Conservation (phyloP, 306 rosid species). For the Erythrophleum fordii region DNA sequence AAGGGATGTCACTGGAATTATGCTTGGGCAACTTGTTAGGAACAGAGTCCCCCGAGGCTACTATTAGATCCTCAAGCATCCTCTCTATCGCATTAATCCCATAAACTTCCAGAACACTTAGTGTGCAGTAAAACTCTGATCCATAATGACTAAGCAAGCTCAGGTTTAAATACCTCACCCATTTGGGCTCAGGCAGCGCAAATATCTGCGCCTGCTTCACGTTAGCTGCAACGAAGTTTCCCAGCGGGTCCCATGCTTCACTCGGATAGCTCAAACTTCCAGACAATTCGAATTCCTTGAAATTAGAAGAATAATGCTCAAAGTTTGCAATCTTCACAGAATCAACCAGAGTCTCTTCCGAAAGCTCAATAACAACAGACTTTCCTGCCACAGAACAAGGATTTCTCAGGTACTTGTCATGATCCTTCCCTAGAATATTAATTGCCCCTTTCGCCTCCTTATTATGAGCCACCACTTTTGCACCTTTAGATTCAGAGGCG, state of each 20-base stretch:
- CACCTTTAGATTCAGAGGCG: constrained; percentile 92
- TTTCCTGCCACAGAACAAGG: constrained; percentile 83
- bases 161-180: constrained; percentile 84
- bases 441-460: constrained; percentile 90
- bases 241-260: constrained; percentile 65
- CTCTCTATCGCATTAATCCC: constrained; percentile 85
- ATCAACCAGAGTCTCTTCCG: constrained; percentile 83
- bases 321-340: constrained; percentile 83
- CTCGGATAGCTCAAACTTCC: constrained; percentile 81
- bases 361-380: constrained; percentile 84
- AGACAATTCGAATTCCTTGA: constrained; percentile 72
- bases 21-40: constrained; percentile 51
- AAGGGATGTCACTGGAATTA: constrained; percentile 58
- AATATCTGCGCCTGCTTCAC: constrained; percentile 82
- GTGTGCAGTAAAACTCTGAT: constrained; percentile 89
- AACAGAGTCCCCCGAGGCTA: constrained; percentile 58
- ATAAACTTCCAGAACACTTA: constrained; percentile 82
- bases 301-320: constrained; percentile 90
- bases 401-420: constrained; percentile 85
- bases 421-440: constrained; percentile 75
- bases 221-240: constrained; percentile 71
- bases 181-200: constrained; percentile 69
- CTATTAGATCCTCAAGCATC: constrained; percentile 91
- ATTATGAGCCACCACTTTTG: constrained; percentile 85
- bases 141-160: constrained; percentile 80